Base-by-base conservation (phyloP, 2,329 filamentous ascomycete species). In the Scolecobasidium constrictum region DNA sequence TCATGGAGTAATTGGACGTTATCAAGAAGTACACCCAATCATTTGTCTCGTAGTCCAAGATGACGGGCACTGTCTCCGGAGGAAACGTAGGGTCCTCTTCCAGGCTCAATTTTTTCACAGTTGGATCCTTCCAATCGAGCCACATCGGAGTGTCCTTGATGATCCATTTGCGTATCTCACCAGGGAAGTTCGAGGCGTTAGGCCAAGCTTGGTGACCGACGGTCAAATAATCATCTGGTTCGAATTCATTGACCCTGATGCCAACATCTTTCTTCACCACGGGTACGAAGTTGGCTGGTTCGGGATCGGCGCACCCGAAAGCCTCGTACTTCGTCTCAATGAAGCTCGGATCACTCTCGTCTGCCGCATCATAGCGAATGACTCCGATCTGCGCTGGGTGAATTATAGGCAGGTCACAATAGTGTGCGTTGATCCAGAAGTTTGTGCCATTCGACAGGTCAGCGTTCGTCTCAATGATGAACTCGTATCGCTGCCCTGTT, bases 401-500 rank as follows among this genome's bases (percentile, higher is more conserved):
- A 7, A 18, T 15, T 9, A 45, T 44, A n/a, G 39, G 44, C n/a
- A 33, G 41, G 21, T 44, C 44, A 17, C 40, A 46, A 12, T 28
- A 28, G 15, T 34, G 39, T 3, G 28, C 44, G 12, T 31, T 38
- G 50, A 62, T 58, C 59, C 59, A 61, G 49, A 60, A 62, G 44
- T 51, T 54, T 18, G 48, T 53, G 4, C 53, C 49, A 5, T 44
- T 18, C 12, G 26, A 31, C 26, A 50, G 44, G 5, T 49, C 37
- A 46, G 58, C 53, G 42, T 59, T 57, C 41, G 54, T 63, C 36
- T 53, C 52, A 36, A 64, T 61, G 38, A 69, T 54, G 9, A 67
- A 56, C 42, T 63, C 56, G 49, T 63, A 63, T 42, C 62, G 59
- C 50, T 65, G 55, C 37, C 64, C 28, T 42, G 22, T 17, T 23